phyloP scores from a whole-genome alignment of 768 basidiomycete genomes.

The Trametes coccinea region DNA sequence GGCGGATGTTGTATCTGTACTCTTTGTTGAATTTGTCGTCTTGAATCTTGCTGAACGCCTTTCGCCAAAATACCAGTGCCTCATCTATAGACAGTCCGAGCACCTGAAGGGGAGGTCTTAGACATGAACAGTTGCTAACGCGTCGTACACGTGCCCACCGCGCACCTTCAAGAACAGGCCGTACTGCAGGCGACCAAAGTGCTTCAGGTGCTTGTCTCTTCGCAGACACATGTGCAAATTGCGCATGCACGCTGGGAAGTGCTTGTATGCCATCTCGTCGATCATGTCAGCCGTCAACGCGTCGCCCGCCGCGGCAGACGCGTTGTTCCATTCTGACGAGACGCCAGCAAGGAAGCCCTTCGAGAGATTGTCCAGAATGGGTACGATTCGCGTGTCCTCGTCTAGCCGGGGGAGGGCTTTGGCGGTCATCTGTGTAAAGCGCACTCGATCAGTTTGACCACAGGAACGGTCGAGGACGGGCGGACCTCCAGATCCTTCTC shows the following conservation, averaged over 20 bases:
- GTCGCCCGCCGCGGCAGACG: slow-evolving; percentile 53
- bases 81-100: slow-evolving; percentile 94
- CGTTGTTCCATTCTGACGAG: slow-evolving; percentile 74
- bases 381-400: slow-evolving; percentile 88
- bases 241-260: slow-evolving; percentile 97
- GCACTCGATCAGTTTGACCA: too few relatives aligned
- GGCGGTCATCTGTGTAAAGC: slow-evolving; percentile 64
- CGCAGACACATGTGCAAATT: slow-evolving; percentile 79
- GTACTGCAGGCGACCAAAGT: slow-evolving; percentile 88
- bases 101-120: slow-evolving; percentile 51
- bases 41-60: slow-evolving; percentile 73
- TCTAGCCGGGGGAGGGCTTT: slow-evolving; percentile 88
- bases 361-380: slow-evolving; percentile 88
- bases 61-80: slow-evolving; percentile 90
- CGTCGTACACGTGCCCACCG: not conserved
- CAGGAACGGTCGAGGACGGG: not conserved
- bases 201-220: slow-evolving; percentile 84
- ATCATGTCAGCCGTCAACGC: slow-evolving; percentile 93
- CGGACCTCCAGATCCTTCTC: slow-evolving; percentile 76
- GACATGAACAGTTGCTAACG: not conserved
- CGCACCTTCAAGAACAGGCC: slow-evolving; percentile 92
- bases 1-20: slow-evolving; percentile 95
- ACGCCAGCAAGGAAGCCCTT: slow-evolving; percentile 93
- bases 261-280: slow-evolving; percentile 78
- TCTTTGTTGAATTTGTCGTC: slow-evolving; percentile 99